Base-by-base conservation (phyloP, 805 yeast species). In the Ogataea polymorpha region DNA sequence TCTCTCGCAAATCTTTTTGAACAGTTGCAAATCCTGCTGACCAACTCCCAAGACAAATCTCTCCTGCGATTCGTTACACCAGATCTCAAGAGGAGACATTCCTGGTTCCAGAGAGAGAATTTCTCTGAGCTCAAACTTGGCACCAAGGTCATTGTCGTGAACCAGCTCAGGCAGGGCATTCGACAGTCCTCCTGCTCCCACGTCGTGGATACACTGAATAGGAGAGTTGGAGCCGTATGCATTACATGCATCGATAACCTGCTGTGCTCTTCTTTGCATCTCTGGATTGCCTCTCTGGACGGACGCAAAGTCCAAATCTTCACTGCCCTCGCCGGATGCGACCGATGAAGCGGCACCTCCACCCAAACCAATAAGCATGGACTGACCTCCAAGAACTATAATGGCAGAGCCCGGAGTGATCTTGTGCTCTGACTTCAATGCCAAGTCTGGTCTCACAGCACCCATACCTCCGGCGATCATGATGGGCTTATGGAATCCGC, bases 401-500 rank as follows among this genome's bases (percentile, higher is more conserved):
- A 93, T 74, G 41, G 82, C 79, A 13, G 97, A 80, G 20, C 96
- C 96, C 21, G 98, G 95, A 2, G 96, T 86, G 53, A 93, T 88
- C 45, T 79, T 82, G 44, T 80, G 79, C 63, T 88, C 84, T 1
- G 65, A 54, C 66, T 93, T 93, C 52, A 93, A 72, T 6, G 98
- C 90, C 58, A 90, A 79, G 50, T 79, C 87, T 5, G 98, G 98
- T 65, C 99, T 79, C 35, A 91, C 86, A 26, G 96, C 83, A 61
- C 99, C 99, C 72, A 93, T 77, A 58, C 99, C 99, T 72, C 99
- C 99, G 37, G 99, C 99, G 67, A 93, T 68, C 99, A 93, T 93
- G 58, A 93, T 93, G 35, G 99, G 99, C 67, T 93, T 93, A 67
- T 93, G 99, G 79, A 82, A 93, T 31, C 99, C 99, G 67, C 98